Evolutionary conservation across 2,329 filamentous ascomycete species (phyloP), one percentile per base, ranked within the genome.

Genomic region (Westerdykella aurantiaca): DNA sequence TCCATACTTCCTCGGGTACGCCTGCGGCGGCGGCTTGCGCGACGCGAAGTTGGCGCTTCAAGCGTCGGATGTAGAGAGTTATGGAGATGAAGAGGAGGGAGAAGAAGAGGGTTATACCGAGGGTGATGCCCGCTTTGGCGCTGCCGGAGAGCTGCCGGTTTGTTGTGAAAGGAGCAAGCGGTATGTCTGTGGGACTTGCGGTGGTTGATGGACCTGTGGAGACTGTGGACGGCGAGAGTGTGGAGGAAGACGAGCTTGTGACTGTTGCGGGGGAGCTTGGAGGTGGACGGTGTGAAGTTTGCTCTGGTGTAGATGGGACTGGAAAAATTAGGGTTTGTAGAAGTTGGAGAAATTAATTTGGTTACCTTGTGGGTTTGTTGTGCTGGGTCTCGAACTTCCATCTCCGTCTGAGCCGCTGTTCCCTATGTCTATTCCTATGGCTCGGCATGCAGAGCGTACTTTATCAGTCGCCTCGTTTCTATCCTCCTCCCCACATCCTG

Each of bases 71-170:
- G 47, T 61, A 61, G 46, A 55, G 50, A n/a, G 35, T 48, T 1
- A 55, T 44, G 10, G 42, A 25, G 17, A 52, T 13, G 38, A 56
- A 51, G 39, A 55, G 44, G 18, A 46, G 31, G 7, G 48, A 31
- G 9, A 50, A 43, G 35, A 57, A 21, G 11, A 51, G 6, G 7
- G 50, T 41, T 18, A 59, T 47, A 29, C 43, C 42, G 25, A 55
- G 31, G 13, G 47, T 44, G n/a, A 61, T 55, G 4, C 55, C 56
- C 14, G 47, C 56, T 58, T 58, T 61, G 7, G 51, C 55, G 17
- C 44, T 52, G 14, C 46, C 14, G 35, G 56, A 59, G 35, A 61
- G 52, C 4, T 45, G 38, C 10, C 23, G 22, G 25, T 44, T 34
- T 12, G 45, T 35, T 9, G 48, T 43, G 17, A 48, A 43, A 7